Conservation (phyloP, 257 asterid species). For the Gynochthodes officinalis region DNA sequence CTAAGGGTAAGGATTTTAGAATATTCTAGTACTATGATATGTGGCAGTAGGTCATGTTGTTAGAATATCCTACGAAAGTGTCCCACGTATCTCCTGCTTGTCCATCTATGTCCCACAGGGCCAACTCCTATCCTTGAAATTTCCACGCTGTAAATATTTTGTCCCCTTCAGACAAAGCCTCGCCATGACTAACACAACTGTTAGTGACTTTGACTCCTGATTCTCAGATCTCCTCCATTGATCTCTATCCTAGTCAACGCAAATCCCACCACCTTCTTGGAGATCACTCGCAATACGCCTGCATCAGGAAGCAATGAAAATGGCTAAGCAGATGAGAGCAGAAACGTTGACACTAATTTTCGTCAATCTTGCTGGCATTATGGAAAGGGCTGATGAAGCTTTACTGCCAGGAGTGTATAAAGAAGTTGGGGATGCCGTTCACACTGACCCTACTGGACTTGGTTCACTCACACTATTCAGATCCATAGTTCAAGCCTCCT, state of each 20-base stretch:
- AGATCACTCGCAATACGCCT: background rate
- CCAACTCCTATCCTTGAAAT: too few relatives aligned
- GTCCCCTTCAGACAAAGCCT: too few relatives aligned
- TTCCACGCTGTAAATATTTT: too few relatives aligned
- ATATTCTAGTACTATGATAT: too few relatives aligned
- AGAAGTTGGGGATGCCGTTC: slow-evolving; percentile 78
- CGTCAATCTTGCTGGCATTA: slow-evolving; percentile 75
- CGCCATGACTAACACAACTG: too few relatives aligned
- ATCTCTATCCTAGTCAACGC: slow-evolving; percentile 5
- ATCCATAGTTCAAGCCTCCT: slow-evolving; percentile 73
- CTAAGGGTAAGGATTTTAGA: too few relatives aligned
- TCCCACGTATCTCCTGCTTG: too few relatives aligned
- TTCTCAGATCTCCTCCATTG: slow-evolving; percentile 2
- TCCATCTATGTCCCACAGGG: too few relatives aligned
- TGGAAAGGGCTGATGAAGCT: slow-evolving; percentile 90
- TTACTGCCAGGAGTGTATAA: slow-evolving; percentile 80
- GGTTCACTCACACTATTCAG: slow-evolving; percentile 75
- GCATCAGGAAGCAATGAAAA: background rate
- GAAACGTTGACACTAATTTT: slow-evolving; percentile 57
- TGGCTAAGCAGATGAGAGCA: slow-evolving; percentile 34
- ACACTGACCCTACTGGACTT: slow-evolving; percentile 80
- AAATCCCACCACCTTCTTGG: background rate
- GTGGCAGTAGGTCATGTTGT: too few relatives aligned
- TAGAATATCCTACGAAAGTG: too few relatives aligned
- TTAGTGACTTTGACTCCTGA: background rate